Base-by-base conservation (phyloP, 495 filamentous ascomycete genomes). In the Antarctomyces pellizariae region DNA sequence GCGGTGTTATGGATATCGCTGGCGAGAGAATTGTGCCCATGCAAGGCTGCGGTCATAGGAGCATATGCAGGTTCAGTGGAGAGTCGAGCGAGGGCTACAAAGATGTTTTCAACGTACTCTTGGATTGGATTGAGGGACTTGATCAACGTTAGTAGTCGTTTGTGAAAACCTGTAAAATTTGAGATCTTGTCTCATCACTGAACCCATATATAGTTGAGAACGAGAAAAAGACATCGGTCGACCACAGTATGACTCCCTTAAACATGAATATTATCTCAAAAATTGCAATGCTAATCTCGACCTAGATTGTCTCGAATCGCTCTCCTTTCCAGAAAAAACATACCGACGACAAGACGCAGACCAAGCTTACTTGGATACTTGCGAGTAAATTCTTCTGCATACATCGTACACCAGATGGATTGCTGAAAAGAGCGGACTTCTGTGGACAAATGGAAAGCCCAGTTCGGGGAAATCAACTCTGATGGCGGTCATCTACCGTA, bases 371-470 rank as follows among this genome's bases (percentile, higher is more conserved):
- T 3, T 21, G 13, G 33, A 40, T 19, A 50, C 52, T 13, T 54
- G 47, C 35, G 22, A 36, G 25, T 56, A 50, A 50, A 20, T 58
- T 8, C 36, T 47, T 8, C 7, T 26, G 25, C 39, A 48, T 10
- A 8, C 29, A 3, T 31, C 25, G 14, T 59, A 47, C 24, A 36
- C 25, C 18, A 36, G 18, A 9, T 59, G 53, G 54, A 21, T 35
- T 15, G 26, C 39, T 21, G 13, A 20, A 14, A 26, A 33, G 3
- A 39, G 35, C 20, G 45, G 46, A 6, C 31, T 59, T 10, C 39
- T 59, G 7, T 59, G 54, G 56, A 47, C 59, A 16, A 48, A 50
- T 25, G 56, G 56, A 11, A 61, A 57, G 32, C 53, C 56, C 3
- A 54, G 54, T 9, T 44, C 48, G 8, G 56, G 56, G 0, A 59